Evolutionary conservation across 805 yeast genomes (phyloP).

Genomic region (Monosporozyma aerobia): DNA sequence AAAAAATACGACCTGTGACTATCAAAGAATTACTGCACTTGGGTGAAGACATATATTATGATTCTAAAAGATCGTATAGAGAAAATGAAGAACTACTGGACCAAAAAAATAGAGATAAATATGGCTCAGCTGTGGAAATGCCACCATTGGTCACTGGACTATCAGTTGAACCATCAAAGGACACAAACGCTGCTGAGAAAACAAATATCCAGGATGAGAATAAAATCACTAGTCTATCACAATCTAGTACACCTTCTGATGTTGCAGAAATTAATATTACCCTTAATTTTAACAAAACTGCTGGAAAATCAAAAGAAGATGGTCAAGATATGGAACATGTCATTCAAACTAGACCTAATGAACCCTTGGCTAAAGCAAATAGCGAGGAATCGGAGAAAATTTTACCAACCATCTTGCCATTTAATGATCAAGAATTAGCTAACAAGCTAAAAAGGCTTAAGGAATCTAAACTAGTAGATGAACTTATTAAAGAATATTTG

Average conservation of each 20-base stretch:
- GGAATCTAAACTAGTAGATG: conserved; percentile 19
- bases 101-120: conserved; percentile 9
- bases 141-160: neutral
- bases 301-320: neutral
- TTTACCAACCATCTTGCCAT: conserved; percentile 8
- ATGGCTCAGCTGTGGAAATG: neutral
- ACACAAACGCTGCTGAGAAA: neutral
- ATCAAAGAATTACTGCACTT: conserved; percentile 19
- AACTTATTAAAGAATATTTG: conserved; percentile 25
- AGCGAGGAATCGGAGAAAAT: neutral
- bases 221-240: neutral
- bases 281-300: neutral
- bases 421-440: conserved; percentile 11
- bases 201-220: neutral
- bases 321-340: neutral
- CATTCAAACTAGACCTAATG: neutral
- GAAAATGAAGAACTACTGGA: conserved; percentile 16
- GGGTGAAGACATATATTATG: conserved; percentile 19
- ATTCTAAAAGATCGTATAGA: conserved; percentile 21
- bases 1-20: conserved; percentile 11
- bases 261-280: conserved; percentile 16
- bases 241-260: neutral
- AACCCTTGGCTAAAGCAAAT: neutral
- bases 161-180: neutral
- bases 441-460: conserved; percentile 11